Evolutionary conservation across 305 asterid genomes (phyloP), one percentile per base, ranked within the genome.

Genomic region (Solanum aculeatissimum): DNA sequence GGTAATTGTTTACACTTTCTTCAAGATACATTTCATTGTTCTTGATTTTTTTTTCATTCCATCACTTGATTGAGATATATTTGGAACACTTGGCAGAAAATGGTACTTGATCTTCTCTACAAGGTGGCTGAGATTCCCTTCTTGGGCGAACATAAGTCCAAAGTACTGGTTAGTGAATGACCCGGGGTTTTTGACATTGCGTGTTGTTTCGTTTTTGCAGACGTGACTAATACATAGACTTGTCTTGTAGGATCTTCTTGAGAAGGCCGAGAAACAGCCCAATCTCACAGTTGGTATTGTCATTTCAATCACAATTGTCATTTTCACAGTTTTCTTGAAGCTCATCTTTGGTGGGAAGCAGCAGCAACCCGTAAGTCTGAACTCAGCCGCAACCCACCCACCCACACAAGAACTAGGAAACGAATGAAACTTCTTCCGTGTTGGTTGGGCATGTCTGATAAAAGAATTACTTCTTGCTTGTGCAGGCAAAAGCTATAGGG

Each of bases 211-310:
- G 29, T 49, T n/a, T 69, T 82, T 51, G 38, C 77, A 14, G 23
- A 35, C 53, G 66, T 60, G 18, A 49, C 89, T 87, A 49, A 86
- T 21, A 54, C 74, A 4, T 9, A 54, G 57, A 14, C 4, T 43
- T 16, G 49, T 35, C 74, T 72, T 88, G 87, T 90, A 96, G 99
- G 98, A 94, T 82, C 87, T 95, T n/a, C 88, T 97, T 78, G 97
- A 92, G 71, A 94, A 94, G 89, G 99, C 99, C 2, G 99, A 97
- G 94, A 86, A 80, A 87, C 97, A 95, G 85, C 93, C 99, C 25
- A 95, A 92, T 88, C 91, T 95, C 85, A 92, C 95, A 12, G 88
- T 97, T 62, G 98, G 96, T 69, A 80, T 91, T 78, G 84, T 95
- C 1, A 70, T 90, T 77, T 87, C 99, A 11, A 53, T 91, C 27